Evolutionary conservation across 2,329 filamentous ascomycete genomes (phyloP), one percentile per base, ranked within the genome.

Genomic region (Fusarium tupiense): DNA sequence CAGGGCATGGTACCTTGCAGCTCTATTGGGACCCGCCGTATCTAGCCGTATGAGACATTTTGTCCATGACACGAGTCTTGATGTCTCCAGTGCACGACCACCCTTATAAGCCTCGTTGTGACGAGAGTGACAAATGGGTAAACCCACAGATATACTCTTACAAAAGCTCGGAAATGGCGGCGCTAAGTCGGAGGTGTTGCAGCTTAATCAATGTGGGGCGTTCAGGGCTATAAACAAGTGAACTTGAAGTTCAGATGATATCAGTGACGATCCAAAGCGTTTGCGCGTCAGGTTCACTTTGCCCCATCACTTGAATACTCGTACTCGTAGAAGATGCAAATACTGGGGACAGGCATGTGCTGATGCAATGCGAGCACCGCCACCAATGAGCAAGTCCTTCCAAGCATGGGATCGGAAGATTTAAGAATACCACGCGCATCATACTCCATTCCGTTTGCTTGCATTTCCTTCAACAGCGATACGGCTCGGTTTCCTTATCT

Each of bases 401-500:
- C n/a, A 61, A 26, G 19, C 24, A 52, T 49, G 41, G 56, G 11
- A 41, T 57, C n/a, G 14, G 29, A 31, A 44, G 31, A 26, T 58
- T 44, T 38, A 44, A 37, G 24, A 44, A 62, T 37, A 44, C 24
- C 37, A n/a, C 38, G 7, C 38, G 7, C 63, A 41, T 61, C 49
- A 54, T 49, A 26, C 57, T 58, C 49, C 62, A 50, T 53, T 59
- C n/a, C 53, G 49, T 43, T 50, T 58, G 26, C 46, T 56, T 44
- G 59, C 52, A 53, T 57, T 68, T 52, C 50, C 35, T 54, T 31
- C 58, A 29, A 56, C 41, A 47, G 63, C 46, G 33, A 46, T 50
- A 63, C 68, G 41, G 53, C 68, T 67, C 40, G 40, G 60, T 50
- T 60, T 64, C 59, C 75, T 78, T 76, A 77, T 77, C 67, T 77